Evolutionary conservation across 1,284 basidiomycete genomes (phyloP).

Genomic region (Ceratobasidium sp.): DNA sequence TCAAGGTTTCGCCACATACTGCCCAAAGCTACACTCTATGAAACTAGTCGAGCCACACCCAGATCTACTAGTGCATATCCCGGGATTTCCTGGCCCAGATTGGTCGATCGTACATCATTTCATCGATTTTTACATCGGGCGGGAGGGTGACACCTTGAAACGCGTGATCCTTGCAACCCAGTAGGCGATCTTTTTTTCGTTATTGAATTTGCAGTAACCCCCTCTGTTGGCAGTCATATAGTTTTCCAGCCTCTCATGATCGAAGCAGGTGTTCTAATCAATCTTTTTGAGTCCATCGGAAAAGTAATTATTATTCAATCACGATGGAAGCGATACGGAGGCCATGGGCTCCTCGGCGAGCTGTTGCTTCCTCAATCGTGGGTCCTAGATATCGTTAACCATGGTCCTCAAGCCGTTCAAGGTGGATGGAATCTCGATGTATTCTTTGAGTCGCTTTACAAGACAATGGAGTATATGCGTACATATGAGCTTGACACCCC

Average conservation of each 20-base stretch:
- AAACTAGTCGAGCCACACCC: not conserved
- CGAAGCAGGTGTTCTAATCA: conserved; percentile 22
- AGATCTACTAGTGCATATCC: conserved; percentile 1
- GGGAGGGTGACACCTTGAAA: not conserved
- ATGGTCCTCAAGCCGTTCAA: not conserved
- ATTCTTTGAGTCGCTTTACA: conserved; percentile 14
- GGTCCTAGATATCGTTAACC: conserved; percentile 32
- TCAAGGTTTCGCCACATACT: conserved; percentile 2
- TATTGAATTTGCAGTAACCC: not conserved
- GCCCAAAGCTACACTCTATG: not conserved
- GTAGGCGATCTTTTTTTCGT: too few relatives aligned
- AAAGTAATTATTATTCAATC: too few relatives aligned
- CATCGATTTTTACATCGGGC: conserved; percentile 29
- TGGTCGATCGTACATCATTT: conserved; percentile 35
- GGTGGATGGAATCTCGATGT: not conserved
- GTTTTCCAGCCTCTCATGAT: conserved; percentile 11
- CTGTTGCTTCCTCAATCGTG: conserved; percentile 28
- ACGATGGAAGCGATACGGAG: not conserved
- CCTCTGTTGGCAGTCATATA: not conserved
- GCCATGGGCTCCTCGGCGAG: conserved; percentile 13
- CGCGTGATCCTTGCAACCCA: not conserved
- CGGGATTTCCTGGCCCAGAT: not conserved
- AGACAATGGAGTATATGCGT: conserved; percentile 19
- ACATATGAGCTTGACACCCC: not conserved
- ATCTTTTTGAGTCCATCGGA: conserved; percentile 33